Percentiles rank a stretch among this genome's conserved stretches.
phyloP scores from a whole-genome alignment of 1,284 basidiomycete genomes.

The Rhizopogon parksii region DNA sequence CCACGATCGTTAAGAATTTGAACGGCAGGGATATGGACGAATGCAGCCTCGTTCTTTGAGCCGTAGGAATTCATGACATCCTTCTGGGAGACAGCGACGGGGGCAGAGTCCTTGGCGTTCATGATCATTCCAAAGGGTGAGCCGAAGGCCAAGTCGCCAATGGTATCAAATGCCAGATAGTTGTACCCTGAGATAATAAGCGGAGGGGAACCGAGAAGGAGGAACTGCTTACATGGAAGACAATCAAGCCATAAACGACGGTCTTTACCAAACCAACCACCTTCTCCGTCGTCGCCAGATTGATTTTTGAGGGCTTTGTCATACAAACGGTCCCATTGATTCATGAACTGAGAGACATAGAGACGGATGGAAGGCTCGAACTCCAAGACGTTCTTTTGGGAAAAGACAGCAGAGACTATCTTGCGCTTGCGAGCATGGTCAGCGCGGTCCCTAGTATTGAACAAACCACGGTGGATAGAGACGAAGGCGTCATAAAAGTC shows the following conservation, averaged over 20 bases:
- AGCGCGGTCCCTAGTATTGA: conserved; percentile 77
- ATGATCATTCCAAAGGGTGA: conserved; percentile 86
- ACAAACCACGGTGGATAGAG: conserved; percentile 67
- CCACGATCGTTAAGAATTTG: conserved; percentile 86
- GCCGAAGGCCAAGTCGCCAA: conserved; percentile 79
- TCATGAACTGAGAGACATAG: conserved; percentile 56
- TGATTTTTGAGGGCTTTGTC: conserved; percentile 47
- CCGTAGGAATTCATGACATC: conserved; percentile 55
- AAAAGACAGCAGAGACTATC: conserved; percentile 83
- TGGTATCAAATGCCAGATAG: conserved; percentile 86
- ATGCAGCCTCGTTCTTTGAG: conserved; percentile 36
- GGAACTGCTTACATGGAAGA: conserved; percentile 52
- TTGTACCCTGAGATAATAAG: conserved; percentile 45
- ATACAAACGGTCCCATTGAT: conserved; percentile 79
- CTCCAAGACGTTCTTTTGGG: conserved; percentile 75
- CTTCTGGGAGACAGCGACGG: conserved; percentile 44
- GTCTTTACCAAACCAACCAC: conserved; percentile 54
- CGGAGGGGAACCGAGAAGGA: neutral
- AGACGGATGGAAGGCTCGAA: conserved; percentile 72
- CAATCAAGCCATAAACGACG: conserved; percentile 69
- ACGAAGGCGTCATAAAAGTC: conserved; percentile 79
- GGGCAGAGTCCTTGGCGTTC: conserved; percentile 67
- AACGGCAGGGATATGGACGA: conserved; percentile 70
- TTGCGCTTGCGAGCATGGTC: conserved; percentile 89
- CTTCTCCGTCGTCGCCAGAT: conserved; percentile 57